Evolutionary conservation across 2,329 filamentous ascomycete genomes (phyloP), one percentile per base, ranked within the genome.

Genomic region (Phyllosticta citribraziliensis): DNA sequence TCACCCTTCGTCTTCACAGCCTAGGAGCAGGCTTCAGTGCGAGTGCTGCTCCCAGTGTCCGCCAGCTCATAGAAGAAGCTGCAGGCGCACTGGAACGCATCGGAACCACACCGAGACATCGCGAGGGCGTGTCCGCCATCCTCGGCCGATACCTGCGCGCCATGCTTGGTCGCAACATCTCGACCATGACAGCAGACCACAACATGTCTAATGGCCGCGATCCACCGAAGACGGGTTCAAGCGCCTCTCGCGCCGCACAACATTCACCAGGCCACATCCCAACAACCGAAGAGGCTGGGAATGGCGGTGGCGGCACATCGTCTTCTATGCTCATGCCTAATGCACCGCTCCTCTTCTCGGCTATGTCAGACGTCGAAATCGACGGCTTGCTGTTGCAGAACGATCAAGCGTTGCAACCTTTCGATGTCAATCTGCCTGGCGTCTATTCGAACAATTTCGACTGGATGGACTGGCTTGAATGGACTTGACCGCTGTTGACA

Each of bases 301-400:
- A 50, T 10, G 11, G 40, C 24, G 9, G 80, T 79, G 77, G 27
- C 27, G 27, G 27, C 27, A 30, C 27, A 10, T 30, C 27, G 27
- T 30, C 69, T 77, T 0, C 80, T 83, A n/a, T 47, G 40, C 40
- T 47, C 17, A 47, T 47, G 14, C 40, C 40, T 2, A 47, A 47
- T 8, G 40, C 40, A 63, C 78, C 82, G 4, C 67, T 87, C 22
- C 83, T 84, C 24, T 86, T 88, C 69, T 87, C 84, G 2, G 77
- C 84, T 33, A 88, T 88, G 86, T 88, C 85, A 0, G 84, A 87
- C 62, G 80, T 86, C 62, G 84, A 88, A 68, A 85, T 88, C 55
- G 79, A 84, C 5, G 84, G 87, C 64, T n/a, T 47, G 40, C 83
- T 85, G 4, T 78, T 88, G 27, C 86, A 85, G 67, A 81, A 83